Conservation (phyloP, 108 stramenopile genomes). For the Stephanodiscus minutulus region DNA sequence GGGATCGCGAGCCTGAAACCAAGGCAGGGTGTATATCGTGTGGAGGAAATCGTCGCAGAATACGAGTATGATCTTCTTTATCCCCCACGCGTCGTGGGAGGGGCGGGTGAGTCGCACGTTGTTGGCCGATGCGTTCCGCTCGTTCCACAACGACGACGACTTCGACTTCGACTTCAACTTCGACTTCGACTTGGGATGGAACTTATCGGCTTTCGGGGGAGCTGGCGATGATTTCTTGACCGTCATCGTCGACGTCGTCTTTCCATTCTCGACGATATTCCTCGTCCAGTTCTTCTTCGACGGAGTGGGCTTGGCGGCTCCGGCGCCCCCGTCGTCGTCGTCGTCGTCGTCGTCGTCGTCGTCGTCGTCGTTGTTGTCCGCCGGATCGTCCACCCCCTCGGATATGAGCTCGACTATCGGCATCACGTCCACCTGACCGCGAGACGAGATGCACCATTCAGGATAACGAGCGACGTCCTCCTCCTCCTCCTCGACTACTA, state of each 20-base stretch:
- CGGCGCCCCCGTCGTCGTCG: conserved; percentile 2
- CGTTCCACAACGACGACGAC: conserved; percentile 58
- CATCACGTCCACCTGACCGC: conserved; percentile 67
- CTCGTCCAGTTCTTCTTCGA: conserved; percentile 19
- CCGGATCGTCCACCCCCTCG: conserved; percentile 67
- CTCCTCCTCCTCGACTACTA: background rate
- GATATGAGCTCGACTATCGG: conserved; percentile 60
- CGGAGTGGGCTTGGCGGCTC: background rate
- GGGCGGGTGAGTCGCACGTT: conserved; percentile 90
- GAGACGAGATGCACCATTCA: conserved; percentile 63
- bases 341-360: conserved; percentile 6
- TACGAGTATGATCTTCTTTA: conserved; percentile 92
- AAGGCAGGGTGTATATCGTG: conserved; percentile 88
- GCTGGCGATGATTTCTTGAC: background rate
- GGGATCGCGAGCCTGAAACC: conserved; percentile 66
- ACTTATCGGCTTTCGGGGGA: background rate
- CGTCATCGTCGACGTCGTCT: conserved; percentile 12
- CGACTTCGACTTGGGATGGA: too few species aligned
- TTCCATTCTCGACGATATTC: conserved; percentile 21
- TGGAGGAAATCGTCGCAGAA: conserved; percentile 97
- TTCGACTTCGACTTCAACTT: background rate
- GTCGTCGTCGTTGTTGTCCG: background rate
- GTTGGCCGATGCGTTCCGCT: conserved; percentile 63
- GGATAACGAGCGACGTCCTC: conserved; percentile 6
- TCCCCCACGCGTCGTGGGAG: conserved; percentile 97